Conservation (phyloP, 805 yeast species). For the Saccharomycopsis guyanensis region DNA sequence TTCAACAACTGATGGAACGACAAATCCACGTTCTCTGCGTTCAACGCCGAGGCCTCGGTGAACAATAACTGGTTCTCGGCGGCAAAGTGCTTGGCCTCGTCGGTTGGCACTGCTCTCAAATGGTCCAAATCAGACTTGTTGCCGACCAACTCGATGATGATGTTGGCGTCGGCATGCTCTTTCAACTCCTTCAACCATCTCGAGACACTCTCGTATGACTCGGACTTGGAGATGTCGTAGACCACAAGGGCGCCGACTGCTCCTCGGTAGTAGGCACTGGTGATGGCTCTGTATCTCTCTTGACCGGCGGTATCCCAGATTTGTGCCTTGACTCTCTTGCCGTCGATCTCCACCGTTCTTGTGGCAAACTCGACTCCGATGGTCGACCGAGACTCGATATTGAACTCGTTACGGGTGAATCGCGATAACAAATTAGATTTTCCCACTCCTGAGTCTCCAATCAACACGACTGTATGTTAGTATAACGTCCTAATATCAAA, state of each 20-base stretch:
- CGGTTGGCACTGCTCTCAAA: conserved; percentile 93
- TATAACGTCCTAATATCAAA: conserved; percentile 1
- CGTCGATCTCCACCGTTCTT: conserved; percentile 81
- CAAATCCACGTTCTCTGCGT: conserved; percentile 88
- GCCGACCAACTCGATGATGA: conserved; percentile 89
- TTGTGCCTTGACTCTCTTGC: conserved; percentile 79
- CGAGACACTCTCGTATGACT: conserved; percentile 74
- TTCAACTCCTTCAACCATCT: conserved; percentile 88
- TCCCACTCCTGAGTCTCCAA: conserved; percentile 97
- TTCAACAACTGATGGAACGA: conserved; percentile 91
- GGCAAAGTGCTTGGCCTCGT: conserved; percentile 92
- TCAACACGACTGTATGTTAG: conserved; percentile 61
- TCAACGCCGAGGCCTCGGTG: conserved; percentile 93
- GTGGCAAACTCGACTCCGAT: conserved; percentile 99
- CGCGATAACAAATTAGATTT: conserved; percentile 89
- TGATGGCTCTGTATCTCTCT: conserved; percentile 96
- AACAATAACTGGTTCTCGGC: conserved; percentile 85
- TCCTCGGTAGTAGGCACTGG: conserved; percentile 95
- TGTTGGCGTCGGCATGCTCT: conserved; percentile 90
- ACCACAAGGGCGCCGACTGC: conserved; percentile 97
- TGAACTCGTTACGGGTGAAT: conserved; percentile 93
- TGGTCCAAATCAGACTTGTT: conserved; percentile 88
- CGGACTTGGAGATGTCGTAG: conserved; percentile 89
- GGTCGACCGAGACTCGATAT: conserved; percentile 87
- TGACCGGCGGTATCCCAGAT: conserved; percentile 99